A percentile compares a stretch with the other conserved stretches of the same genome.
Conservation (phyloP, 768 basidiomycete species). For the Serpula lacrymans region DNA sequence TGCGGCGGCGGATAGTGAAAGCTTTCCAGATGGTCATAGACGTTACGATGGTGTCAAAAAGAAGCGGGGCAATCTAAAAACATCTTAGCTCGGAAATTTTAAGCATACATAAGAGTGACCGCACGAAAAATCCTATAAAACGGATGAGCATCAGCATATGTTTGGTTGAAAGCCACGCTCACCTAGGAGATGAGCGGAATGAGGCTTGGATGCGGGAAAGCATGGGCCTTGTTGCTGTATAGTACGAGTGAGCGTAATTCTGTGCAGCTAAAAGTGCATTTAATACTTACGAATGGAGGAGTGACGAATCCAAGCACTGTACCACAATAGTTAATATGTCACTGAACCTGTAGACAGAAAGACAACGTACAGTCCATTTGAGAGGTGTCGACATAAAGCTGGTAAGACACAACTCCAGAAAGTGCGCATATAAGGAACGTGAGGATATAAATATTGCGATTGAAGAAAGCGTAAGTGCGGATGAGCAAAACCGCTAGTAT, state of each 20-base stretch:
- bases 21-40: conserved; percentile 80
- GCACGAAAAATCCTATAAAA: conserved; percentile 52
- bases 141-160: conserved; percentile 6
- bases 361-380: conserved; percentile 66
- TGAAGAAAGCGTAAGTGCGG: conserved; percentile 84
- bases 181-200: conserved; percentile 81
- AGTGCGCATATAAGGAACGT: conserved; percentile 62
- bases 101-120: too few relatives aligned
- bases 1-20: conserved; percentile 69
- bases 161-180: conserved; percentile 14
- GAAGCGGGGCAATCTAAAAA: conserved; percentile 71
- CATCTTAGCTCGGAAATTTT: conserved; percentile 10
- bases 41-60: conserved; percentile 79
- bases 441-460: conserved; percentile 67
- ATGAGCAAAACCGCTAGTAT: conserved; percentile 69
- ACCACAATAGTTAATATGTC: conserved; percentile 6
- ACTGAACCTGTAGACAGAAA: background rate
- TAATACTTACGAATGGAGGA: conserved; percentile 51
- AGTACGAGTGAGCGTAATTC: conserved; percentile 1
- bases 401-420: conserved; percentile 74
- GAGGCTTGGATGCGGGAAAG: conserved; percentile 78
- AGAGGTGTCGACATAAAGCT: conserved; percentile 74
- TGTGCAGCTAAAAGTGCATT: background rate
- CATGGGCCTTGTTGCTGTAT: conserved; percentile 60
- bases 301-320: conserved; percentile 65